Evolutionary conservation across 2,329 filamentous ascomycete species (phyloP), one percentile per base, ranked within the genome.

Genomic region (Lachnellula hyalina): DNA sequence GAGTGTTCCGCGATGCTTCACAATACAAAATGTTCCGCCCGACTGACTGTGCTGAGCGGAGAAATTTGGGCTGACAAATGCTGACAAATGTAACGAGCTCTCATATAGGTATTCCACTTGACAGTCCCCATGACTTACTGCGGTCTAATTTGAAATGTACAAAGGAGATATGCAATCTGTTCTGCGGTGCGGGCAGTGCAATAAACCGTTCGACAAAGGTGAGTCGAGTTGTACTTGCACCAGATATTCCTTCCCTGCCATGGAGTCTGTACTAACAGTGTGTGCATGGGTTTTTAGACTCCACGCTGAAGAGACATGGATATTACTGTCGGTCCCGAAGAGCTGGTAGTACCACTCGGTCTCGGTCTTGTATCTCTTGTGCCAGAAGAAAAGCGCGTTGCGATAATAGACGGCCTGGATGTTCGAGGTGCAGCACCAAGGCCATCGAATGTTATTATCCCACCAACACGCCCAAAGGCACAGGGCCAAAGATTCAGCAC

Each of bases 281-380:
- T 8, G 25, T 28, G 25, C 3, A 8, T 53, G 25, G 19, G 46
- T n/a, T 54, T 58, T 40, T 53, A 75, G 73, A 67, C 46, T 68
- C 73, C 8, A 73, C 73, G 9, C 56, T 74, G 55, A 75, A 74
- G 60, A 71, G 74, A 64, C 73, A 76, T 66, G 70, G 70, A 45
- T 76, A 75, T 57, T 75, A 75, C 42, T 76, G 73, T 59, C 72
- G 73, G 19, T 73, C 72, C 62, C 65, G 71, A 57, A 68, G 60
- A 59, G 52, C 34, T 48, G 61, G 63, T 42, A 57, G 17, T 45
- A 57, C 57, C 19, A 53, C 47, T 47, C 64, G 69, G 12, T 36
- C 64, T 57, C 65, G 71, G 36, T 73, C 73, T 47, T 75, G 73
- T 61, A 51, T 69, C 17, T 60, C 65, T 36, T 75, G 73, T 61